Conservation (phyloP, 495 filamentous ascomycete species). For the Penicillium cinerascens region DNA sequence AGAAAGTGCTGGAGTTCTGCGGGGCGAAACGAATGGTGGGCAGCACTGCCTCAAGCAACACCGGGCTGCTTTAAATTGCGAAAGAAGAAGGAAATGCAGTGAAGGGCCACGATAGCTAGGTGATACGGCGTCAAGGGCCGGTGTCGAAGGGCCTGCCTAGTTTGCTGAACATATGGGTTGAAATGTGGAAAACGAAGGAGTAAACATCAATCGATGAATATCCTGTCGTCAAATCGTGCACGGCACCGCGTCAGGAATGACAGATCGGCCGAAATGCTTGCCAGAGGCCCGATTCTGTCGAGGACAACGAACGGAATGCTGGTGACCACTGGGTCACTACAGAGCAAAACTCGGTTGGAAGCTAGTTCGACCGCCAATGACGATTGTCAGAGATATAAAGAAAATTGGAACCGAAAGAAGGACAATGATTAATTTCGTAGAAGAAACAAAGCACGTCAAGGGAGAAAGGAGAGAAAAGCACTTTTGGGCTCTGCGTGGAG, state of each 20-base stretch:
- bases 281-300: constrained; percentile 14
- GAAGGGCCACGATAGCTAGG: not conserved
- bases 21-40: not conserved
- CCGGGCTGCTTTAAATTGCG: constrained; percentile 11
- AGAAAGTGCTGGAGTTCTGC: not conserved
- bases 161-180: constrained; percentile 5
- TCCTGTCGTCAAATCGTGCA: constrained; percentile 5
- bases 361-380: constrained; percentile 19
- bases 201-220: constrained; percentile 5
- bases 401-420: constrained; percentile 17
- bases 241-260: constrained; percentile 15
- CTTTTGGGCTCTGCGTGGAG: constrained; percentile 8
- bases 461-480: constrained; percentile 1
- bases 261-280: constrained; percentile 6
- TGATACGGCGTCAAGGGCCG: constrained; percentile 7
- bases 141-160: constrained; percentile 23
- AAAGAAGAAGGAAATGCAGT: not conserved
- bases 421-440: constrained; percentile 9
- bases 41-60: constrained; percentile 9
- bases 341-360: constrained; percentile 10
- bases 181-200: constrained; percentile 3
- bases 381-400: constrained; percentile 19
- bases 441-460: constrained; percentile 10
- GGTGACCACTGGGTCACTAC: constrained; percentile 35
- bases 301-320: constrained; percentile 44